Evolutionary conservation across 768 basidiomycete genomes (phyloP), one percentile per base, ranked within the genome.

Genomic region (Sarcodon aspratus): DNA sequence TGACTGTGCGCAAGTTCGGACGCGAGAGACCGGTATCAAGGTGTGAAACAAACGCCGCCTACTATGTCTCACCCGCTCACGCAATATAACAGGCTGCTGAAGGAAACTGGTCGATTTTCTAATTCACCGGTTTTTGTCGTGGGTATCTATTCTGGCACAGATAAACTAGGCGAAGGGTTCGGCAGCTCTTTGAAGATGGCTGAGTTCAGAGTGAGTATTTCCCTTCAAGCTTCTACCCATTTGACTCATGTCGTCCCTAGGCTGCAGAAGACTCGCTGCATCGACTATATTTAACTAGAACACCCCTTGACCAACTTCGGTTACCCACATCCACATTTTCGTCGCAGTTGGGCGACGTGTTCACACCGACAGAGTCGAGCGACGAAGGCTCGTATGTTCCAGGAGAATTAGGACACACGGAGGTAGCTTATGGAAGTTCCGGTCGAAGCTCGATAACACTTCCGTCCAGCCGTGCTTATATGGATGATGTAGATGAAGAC

Each of bases 141-240:
- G n/a, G 96, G 92, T 13, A 85, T 96, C 51, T 98, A 78, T 63
- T 88, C 81, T 18, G 91, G 81, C 36, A 71, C 66, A 50, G 88
- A 79, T 62, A 79, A 96, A 65, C 77, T 99, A 2, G 91, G 94
- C 6, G 94, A 99, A 66, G 93, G 94, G 11, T 91, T 94, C 59
- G 96, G 96, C 47, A 84, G 80, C 55, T 93, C 89, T 3, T 68
- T 97, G 48, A 82, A 79, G 63, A 98, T 98, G 95, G 92, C 92
- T 12, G 92, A 97, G 66, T 94, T 78, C 67, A 73, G 95, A 50
- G 92, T 91, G 65, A 47, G 78, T 66, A 17, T 33, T 45, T 42
- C 27, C 21, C 51, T 51, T 18, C 48, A 45, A 48, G 4, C 42
- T 34, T 27, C 35, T 38, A 33, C 17, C 35, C 38, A 17, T 34